Base-by-base conservation (phyloP, 2,329 filamentous ascomycete species). In the Elsinoe batatas region DNA sequence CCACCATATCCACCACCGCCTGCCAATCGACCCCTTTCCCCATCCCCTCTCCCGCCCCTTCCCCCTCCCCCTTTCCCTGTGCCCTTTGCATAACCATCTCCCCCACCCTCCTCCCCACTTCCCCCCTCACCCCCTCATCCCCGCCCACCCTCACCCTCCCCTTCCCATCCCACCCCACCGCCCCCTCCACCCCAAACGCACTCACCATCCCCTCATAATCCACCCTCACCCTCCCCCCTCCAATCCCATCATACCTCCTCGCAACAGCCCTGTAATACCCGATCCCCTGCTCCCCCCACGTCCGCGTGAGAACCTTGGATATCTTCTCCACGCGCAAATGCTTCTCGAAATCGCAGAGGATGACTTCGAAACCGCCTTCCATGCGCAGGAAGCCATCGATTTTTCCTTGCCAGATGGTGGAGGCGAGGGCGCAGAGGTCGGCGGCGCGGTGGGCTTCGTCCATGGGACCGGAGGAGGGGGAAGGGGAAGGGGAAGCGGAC, bases 341-440 rank as follows among this genome's bases (percentile, higher is more conserved):
- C 11, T 69, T 63, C 33, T 66, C 67, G 59, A 88, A 88, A 54
- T 83, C 71, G 65, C 84, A 88, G 17, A 84, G 71, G 50, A 88
- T 84, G 54, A 86, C 74, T 66, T 88, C 85, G 60, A 87, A 87
- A 0, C 85, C 85, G 15, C 77, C 76, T 63, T 88, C 85, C 76
- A 83, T 83, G 10, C 84, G 77, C 1, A 88, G 67, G 18, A 87
- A 72, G 0, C 82, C 83, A 61, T 87, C 80, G n/a, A 86, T 71
- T 12, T 70, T 69, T 30, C 65, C 65, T 11, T 73, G 8, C 79
- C 79, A 83, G 66, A 80, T 54, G 62, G 67, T 57, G 43, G 67
- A 8, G 0, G 78, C 74, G 8, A 84, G 61, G 0, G 74, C 67
- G 65, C 85, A 88, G 1, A 87, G 67, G 1, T 73, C 72, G 1